These are phyloP conservation scores for Didymella arachidicola DNA, from an alignment of 2,329 filamentous ascomycete species.

Conservation along the genomic window DNA sequence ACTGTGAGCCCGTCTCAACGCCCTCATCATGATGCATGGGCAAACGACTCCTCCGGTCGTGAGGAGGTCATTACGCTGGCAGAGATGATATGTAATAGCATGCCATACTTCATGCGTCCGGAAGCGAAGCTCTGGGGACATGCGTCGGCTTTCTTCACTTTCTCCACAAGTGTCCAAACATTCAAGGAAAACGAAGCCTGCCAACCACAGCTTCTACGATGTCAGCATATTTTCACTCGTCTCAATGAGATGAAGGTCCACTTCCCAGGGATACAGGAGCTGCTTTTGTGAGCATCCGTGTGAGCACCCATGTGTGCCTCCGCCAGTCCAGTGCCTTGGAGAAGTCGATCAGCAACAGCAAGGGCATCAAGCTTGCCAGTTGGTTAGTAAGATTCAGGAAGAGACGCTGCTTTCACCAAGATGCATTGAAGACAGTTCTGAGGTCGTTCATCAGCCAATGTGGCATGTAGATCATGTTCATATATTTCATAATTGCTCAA, in stretches of 20 bases:
- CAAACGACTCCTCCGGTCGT: neutral
- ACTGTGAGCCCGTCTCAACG: neutral
- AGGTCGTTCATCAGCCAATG: constrained; percentile 11
- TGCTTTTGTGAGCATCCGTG: neutral
- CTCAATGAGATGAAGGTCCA: neutral
- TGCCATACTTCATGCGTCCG: neutral
- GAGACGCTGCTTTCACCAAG: neutral
- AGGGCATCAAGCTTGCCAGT: too few species aligned
- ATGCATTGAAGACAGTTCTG: neutral
- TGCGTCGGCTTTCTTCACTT: neutral
- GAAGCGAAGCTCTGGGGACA: constrained; percentile 1
- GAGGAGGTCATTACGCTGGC: neutral
- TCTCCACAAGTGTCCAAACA: neutral
- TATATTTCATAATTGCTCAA: constrained; percentile 28
- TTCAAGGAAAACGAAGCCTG: neutral
- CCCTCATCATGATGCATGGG: too few species aligned
- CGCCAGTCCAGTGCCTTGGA: neutral
- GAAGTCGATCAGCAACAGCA: neutral
- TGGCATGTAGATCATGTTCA: constrained; percentile 23
- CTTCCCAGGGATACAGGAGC: neutral
- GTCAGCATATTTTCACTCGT: neutral
- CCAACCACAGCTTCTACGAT: neutral
- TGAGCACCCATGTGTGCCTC: neutral
- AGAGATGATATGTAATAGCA: constrained; percentile 1
- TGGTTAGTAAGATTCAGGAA: neutral